Percentiles rank a stretch among this genome's conserved stretches.
These are phyloP conservation scores for Daldinia childiae DNA, from an alignment of 495 filamentous ascomycete species.

Conservation along the genomic window DNA sequence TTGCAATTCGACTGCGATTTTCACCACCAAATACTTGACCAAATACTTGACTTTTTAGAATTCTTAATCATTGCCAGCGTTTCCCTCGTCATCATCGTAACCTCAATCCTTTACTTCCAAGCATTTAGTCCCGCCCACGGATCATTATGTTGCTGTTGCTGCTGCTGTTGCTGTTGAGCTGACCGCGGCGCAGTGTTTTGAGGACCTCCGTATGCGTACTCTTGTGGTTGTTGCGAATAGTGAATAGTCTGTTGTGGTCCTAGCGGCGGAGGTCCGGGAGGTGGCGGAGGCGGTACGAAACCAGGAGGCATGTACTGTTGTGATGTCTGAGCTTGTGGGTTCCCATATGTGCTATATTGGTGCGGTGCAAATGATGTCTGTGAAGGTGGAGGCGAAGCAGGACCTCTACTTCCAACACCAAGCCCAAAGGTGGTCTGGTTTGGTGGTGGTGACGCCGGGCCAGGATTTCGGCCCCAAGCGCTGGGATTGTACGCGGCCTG, in stretches of 20 bases:
- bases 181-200: constrained; percentile 48
- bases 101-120: constrained; percentile 71
- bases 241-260: constrained; percentile 74
- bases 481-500: constrained; percentile 59
- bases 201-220: constrained; percentile 49
- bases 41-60: constrained; percentile 23
- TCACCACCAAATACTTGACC: constrained; percentile 3
- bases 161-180: constrained; percentile 60
- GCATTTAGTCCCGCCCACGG: constrained; percentile 88
- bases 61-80: constrained; percentile 26
- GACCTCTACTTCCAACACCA: constrained; percentile 52
- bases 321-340: constrained; percentile 50
- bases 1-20: constrained; percentile 16
- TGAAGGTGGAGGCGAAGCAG: constrained; percentile 64
- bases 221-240: constrained; percentile 59
- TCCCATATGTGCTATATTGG: constrained; percentile 58
- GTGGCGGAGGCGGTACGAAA: constrained; percentile 91
- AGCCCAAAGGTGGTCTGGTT: constrained; percentile 59
- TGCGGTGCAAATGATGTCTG: constrained; percentile 56
- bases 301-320: constrained; percentile 73
- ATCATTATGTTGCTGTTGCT: constrained; percentile 55
- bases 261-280: constrained; percentile 79
- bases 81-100: constrained; percentile 28
- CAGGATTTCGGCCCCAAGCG: constrained; percentile 58
- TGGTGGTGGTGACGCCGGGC: constrained; percentile 59